Evolutionary conservation across 2,329 filamentous ascomycete genomes (phyloP), one percentile per base, ranked within the genome.

Genomic region (Escovopsis weberi): DNA sequence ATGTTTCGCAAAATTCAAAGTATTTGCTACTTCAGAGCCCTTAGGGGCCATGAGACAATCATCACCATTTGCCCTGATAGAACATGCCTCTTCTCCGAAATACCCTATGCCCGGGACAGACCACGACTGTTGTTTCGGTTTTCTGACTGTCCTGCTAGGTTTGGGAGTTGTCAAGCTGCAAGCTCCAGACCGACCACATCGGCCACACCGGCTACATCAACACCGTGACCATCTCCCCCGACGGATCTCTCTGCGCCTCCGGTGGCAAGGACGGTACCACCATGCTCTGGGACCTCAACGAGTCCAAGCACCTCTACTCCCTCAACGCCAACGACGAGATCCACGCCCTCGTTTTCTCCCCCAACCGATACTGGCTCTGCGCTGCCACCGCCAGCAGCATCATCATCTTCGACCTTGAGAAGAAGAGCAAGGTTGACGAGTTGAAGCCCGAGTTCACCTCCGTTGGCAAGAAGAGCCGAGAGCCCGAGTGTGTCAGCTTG

Each of bases 11-110:
- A 78, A 63, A 51, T 67, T 69, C 64, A 72, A 87, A 86, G 88
- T 96, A 96, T 96, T 96, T 96, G 91, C 91, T 96, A 96, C 91
- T 98, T 96, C 89, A 95, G 91, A 98, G 87, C 86, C 78, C 63
- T 65, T 63, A 12, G 35, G 67, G 78, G 88, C 86, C 68, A 94
- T 96, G 91, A 98, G 89, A 98, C 85, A 80, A 93, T 74, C 71
- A 78, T 59, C 83, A 83, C 89, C 87, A 84, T 72, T 75, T 76
- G 78, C 76, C 74, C 86, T 93, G 85, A 93, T 78, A 63, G 59
- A 57, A 50, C 47, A 53, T 42, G 51, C 39, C 42, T 43, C 40
- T 42, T 38, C 39, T 45, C 43, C 37, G 41, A 11, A 32, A 32
- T 32, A 23, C 3, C 23, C 23, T 35, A 26, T 41, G 32, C 11